These are phyloP conservation scores for Boechera divaricarpa DNA, from an alignment of 345 rosid species.

Conservation along the genomic window DNA sequence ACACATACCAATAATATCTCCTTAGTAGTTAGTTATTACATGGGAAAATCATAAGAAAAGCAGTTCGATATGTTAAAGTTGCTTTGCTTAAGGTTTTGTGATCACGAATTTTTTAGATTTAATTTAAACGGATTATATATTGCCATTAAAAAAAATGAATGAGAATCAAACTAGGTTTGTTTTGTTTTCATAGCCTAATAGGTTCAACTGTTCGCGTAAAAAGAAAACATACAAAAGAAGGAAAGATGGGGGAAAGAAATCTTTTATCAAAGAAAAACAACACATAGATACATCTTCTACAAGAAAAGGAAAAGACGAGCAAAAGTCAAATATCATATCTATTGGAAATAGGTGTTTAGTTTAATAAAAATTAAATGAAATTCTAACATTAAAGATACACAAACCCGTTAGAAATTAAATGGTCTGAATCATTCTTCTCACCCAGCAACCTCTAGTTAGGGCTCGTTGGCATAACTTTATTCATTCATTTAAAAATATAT, in stretches of 20 bases:
- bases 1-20: too few species aligned
- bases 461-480: constrained; percentile 40
- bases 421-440: constrained; percentile 32
- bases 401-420: constrained; percentile 41
- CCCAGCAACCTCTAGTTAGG: constrained; percentile 32
- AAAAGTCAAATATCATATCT: constrained; percentile 32
- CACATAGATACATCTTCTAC: constrained; percentile 18
- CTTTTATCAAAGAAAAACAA: neutral
- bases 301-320: constrained; percentile 30
- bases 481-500: constrained; percentile 30
- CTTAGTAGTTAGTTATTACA: neutral
- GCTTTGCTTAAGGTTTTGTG: too few species aligned
- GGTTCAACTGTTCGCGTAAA: neutral
- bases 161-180: constrained; percentile 9
- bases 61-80: neutral
- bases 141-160: neutral
- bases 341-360: constrained; percentile 18
- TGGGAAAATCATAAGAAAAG: neutral
- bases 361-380: neutral
- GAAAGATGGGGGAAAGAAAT: neutral
- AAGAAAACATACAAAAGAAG: neutral
- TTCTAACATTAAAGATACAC: constrained; percentile 24
- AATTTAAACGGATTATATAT: neutral
- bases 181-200: neutral
- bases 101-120: neutral